phyloP scores from a whole-genome alignment of 176 grass and related monocot species.

The Lolium multiflorum region DNA sequence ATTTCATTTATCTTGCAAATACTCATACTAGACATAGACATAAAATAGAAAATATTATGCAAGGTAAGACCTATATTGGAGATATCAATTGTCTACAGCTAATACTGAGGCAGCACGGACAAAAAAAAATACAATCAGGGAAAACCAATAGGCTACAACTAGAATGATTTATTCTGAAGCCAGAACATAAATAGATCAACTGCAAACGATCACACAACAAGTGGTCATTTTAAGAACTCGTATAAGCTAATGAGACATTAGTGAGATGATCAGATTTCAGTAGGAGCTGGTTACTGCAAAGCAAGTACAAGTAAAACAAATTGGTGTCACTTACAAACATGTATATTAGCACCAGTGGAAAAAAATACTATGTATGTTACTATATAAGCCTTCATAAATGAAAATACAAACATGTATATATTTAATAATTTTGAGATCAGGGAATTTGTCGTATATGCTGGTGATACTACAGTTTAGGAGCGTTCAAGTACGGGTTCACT shows the following conservation, averaged over 20 bases:
- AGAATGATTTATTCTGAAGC: constrained; percentile 18
- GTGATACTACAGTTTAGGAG: too few species aligned
- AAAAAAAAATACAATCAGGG: not conserved
- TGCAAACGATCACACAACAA: constrained; percentile 4
- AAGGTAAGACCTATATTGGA: constrained; percentile 23
- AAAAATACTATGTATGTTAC: constrained; percentile 17
- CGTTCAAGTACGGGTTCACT: too few species aligned
- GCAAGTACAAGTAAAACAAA: constrained; percentile 12
- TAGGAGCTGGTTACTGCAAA: not conserved
- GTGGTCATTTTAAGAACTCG: not conserved
- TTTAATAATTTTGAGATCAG: too few species aligned
- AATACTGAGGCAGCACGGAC: not conserved
- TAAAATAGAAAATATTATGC: constrained; percentile 8
- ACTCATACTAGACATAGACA: not conserved
- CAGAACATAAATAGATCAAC: not conserved
- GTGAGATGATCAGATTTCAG: too few species aligned
- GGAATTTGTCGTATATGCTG: not conserved
- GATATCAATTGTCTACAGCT: constrained; percentile 25
- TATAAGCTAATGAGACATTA: too few species aligned
- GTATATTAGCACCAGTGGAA: not conserved
- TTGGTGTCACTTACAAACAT: constrained; percentile 23
- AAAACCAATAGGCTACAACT: not conserved
- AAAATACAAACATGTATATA: not conserved
- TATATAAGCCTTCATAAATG: not conserved
- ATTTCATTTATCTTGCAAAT: constrained; percentile 17